A percentile compares a stretch with the other conserved stretches of the same genome.
Conservation (phyloP, 257 asterid genomes). For the Nicotiana knightiana region DNA sequence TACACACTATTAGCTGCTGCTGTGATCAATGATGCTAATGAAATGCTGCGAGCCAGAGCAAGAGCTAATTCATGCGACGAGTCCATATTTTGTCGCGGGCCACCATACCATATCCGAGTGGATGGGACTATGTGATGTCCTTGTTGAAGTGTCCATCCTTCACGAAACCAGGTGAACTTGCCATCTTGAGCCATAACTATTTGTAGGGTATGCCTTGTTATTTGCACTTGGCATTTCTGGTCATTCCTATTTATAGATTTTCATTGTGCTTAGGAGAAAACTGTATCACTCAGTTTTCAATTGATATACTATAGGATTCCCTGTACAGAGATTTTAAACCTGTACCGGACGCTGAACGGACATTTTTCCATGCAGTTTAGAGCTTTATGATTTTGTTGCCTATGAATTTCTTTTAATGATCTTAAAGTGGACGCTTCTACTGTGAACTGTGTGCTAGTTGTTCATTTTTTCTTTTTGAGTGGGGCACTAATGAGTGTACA, state of each 20-base stretch:
- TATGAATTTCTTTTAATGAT: neutral
- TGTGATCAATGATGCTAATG: constrained; percentile 80
- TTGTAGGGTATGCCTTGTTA: neutral
- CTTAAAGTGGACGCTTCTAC: neutral
- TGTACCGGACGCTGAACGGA: neutral
- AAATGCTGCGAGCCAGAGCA: constrained; percentile 89
- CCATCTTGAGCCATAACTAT: neutral
- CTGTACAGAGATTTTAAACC: neutral
- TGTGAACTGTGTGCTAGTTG: neutral
- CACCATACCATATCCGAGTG: constrained; percentile 87
- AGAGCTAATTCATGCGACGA: constrained; percentile 57
- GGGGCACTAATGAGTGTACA: neutral
- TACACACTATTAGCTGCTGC: constrained; percentile 93
- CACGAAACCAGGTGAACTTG: neutral
- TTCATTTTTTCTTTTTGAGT: neutral
- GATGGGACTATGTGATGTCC: constrained; percentile 41
- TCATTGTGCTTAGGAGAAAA: neutral
- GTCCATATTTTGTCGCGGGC: constrained; percentile 94
- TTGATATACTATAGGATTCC: neutral
- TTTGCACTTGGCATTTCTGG: neutral
- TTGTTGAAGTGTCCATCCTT: neutral
- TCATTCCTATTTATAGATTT: neutral
- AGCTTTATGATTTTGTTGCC: constrained; percentile 1
- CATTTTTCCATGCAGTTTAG: neutral
- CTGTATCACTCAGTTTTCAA: neutral